Conservation (phyloP, 345 rosid genomes). For the Eucalyptus albens region DNA sequence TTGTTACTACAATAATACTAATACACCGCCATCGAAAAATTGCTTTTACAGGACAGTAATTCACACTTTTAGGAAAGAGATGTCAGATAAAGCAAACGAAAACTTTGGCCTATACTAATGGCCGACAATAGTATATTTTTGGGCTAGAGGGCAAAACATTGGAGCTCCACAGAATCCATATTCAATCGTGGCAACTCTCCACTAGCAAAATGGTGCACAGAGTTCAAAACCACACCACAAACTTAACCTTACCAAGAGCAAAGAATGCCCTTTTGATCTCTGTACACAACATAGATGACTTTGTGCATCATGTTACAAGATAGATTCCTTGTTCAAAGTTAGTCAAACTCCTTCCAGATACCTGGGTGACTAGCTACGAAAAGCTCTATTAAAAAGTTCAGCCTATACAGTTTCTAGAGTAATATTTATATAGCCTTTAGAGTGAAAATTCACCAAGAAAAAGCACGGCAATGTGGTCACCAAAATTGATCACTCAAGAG, state of each 20-base stretch:
- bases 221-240: background rate
- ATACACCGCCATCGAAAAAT: background rate
- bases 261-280: background rate
- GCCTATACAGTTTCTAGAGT: background rate
- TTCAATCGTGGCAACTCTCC: background rate
- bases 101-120: background rate
- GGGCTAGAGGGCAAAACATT: fast-evolving
- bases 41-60: background rate
- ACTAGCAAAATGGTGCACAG: background rate
- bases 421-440: background rate
- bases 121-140: background rate
- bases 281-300: background rate
- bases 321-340: background rate
- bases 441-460: background rate
- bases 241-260: background rate
- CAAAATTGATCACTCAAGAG: background rate
- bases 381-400: background rate
- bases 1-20: background rate
- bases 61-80: background rate
- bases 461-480: background rate
- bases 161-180: background rate
- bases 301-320: background rate
- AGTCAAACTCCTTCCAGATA: background rate
- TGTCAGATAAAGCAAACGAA: background rate
- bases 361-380: background rate